Percentiles rank a stretch among this genome's conserved stretches.
Evolutionary conservation across 805 yeast genomes (phyloP).

Genomic region (Kuraishia ogatae): DNA sequence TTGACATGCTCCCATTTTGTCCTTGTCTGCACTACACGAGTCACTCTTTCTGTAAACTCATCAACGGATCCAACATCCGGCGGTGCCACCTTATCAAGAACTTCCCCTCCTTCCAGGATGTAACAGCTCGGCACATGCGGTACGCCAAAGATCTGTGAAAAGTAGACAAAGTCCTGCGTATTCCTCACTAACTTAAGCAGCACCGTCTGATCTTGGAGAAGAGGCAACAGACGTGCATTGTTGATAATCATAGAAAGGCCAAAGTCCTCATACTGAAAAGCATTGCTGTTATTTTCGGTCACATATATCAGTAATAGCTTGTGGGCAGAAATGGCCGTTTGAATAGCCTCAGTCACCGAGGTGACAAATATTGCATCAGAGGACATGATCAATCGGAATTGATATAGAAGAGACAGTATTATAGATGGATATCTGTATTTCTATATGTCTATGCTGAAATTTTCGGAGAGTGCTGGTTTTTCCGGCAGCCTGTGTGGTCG

Average conservation of each 20-base stretch:
- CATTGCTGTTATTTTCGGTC: slow-evolving; percentile 8
- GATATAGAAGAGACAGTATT: too few species aligned
- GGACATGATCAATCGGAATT: neutral
- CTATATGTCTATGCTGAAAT: too few species aligned
- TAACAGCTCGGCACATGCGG: slow-evolving; percentile 43
- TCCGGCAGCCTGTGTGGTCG: too few species aligned
- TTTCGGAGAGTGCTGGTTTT: too few species aligned
- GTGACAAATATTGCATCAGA: neutral
- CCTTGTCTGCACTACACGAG: slow-evolving; percentile 10
- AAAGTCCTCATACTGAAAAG: neutral
- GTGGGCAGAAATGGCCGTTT: slow-evolving; percentile 19
- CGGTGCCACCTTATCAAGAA: slow-evolving; percentile 27
- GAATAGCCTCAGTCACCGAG: slow-evolving; percentile 19
- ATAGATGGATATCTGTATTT: too few species aligned
- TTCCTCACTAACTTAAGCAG: slow-evolving; percentile 28
- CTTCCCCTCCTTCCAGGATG: slow-evolving; percentile 33
- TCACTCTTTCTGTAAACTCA: slow-evolving; percentile 18
- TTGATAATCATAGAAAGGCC: neutral
- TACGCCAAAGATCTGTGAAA: slow-evolving; percentile 43
- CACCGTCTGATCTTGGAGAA: slow-evolving; percentile 13
- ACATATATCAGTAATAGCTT: slow-evolving; percentile 26
- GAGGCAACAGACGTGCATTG: neutral
- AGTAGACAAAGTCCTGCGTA: slow-evolving; percentile 31
- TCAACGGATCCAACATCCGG: slow-evolving; percentile 8
- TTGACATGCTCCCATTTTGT: slow-evolving; percentile 23